Evolutionary conservation across 345 rosid genomes (phyloP).

Genomic region (Trapa bicornis): DNA sequence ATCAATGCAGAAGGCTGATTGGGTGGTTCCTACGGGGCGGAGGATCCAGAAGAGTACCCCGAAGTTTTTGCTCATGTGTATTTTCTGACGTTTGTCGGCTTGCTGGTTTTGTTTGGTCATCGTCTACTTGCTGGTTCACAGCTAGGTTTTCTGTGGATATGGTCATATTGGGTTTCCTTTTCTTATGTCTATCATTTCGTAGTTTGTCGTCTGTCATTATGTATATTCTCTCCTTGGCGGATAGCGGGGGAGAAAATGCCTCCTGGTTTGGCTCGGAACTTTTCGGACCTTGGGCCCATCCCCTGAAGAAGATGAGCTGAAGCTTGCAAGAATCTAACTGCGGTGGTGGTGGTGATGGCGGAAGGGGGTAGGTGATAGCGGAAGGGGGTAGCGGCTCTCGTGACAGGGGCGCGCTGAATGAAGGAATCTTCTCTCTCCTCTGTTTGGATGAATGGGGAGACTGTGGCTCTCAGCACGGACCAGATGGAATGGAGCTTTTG

Average conservation of each 20-base stretch:
- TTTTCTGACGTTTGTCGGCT: background rate
- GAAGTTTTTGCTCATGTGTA: background rate
- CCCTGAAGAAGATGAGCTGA: too few species aligned
- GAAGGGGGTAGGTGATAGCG: too few species aligned
- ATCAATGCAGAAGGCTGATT: background rate
- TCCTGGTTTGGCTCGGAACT: too few species aligned
- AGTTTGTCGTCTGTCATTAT: too few species aligned
- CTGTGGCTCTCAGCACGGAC: too few species aligned
- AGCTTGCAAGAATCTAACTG: background rate
- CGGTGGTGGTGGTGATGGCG: background rate
- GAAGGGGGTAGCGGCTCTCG: background rate
- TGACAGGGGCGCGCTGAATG: background rate
- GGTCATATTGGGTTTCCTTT: background rate
- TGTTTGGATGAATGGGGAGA: background rate
- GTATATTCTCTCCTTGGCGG: too few species aligned
- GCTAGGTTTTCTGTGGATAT: background rate
- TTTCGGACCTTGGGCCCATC: too few species aligned
- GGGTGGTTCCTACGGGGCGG: background rate
- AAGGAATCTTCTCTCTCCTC: background rate
- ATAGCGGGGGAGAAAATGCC: too few species aligned
- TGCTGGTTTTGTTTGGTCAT: background rate
- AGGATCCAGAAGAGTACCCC: background rate
- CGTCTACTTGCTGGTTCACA: background rate
- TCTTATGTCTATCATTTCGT: too few species aligned
- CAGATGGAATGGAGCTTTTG: background rate